These are phyloP conservation scores for Kodamaea plutei DNA, from an alignment of 1,139 yeast species.

Conservation along the genomic window DNA sequence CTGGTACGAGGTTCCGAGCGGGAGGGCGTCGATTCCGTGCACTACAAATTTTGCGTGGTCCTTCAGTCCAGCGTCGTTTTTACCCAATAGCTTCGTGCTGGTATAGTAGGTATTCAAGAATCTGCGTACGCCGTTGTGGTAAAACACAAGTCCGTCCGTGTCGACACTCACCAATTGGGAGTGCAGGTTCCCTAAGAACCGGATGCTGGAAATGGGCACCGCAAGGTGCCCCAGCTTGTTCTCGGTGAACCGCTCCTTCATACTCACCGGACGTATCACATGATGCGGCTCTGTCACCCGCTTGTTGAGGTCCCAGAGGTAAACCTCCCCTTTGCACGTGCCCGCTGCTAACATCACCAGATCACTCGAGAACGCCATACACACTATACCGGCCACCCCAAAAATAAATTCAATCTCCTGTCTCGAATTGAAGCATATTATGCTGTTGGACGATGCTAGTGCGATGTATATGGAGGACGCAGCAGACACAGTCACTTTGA, in stretches of 20 bases:
- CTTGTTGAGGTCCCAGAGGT: slow-evolving; percentile 5
- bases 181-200: slow-evolving; percentile 54
- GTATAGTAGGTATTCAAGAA: slow-evolving; percentile 48
- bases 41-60: slow-evolving; percentile 15
- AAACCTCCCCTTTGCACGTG: slow-evolving; percentile 22
- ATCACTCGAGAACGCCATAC: slow-evolving; percentile 6
- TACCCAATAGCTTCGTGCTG: slow-evolving; percentile 54
- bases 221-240: slow-evolving; percentile 50
- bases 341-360: slow-evolving; percentile 35
- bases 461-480: slow-evolving; percentile 50
- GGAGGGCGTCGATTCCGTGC: slow-evolving; percentile 41
- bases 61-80: slow-evolving; percentile 27
- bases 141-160: slow-evolving; percentile 52
- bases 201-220: slow-evolving; percentile 43
- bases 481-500: slow-evolving; percentile 38
- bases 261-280: slow-evolving; percentile 26
- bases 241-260: slow-evolving; percentile 25
- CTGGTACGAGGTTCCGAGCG: slow-evolving; percentile 50
- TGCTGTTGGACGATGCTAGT: slow-evolving; percentile 53
- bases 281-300: slow-evolving; percentile 8
- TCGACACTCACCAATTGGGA: slow-evolving; percentile 60
- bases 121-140: slow-evolving; percentile 56
- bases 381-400: slow-evolving; percentile 39
- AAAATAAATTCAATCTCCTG: slow-evolving; percentile 48
- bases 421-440: slow-evolving; percentile 60